phyloP scores from a whole-genome alignment of 768 basidiomycete genomes.

The Rhizopogon vesiculosus region DNA sequence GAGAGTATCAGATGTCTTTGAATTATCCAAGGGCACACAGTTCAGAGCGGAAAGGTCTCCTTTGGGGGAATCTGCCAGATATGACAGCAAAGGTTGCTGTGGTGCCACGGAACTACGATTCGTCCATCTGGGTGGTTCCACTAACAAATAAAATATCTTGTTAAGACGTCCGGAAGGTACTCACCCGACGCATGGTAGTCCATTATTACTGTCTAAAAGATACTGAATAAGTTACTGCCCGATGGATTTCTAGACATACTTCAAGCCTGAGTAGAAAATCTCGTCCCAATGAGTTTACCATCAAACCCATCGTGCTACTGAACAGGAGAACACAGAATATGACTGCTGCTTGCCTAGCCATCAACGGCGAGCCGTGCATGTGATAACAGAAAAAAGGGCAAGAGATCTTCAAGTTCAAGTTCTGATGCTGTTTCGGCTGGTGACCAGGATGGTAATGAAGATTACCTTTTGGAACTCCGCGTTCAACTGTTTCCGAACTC shows the following conservation, averaged over 20 bases:
- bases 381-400: neutral
- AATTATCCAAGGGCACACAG: neutral
- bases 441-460: neutral
- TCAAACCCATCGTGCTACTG: neutral
- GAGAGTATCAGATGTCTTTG: neutral
- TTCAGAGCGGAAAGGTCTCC: neutral
- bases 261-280: neutral
- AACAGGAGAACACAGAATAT: neutral
- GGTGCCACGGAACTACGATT: neutral
- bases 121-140: neutral
- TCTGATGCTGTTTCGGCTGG: neutral
- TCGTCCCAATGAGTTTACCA: neutral
- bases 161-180: neutral
- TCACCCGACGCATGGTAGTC: neutral
- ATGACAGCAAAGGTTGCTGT: neutral
- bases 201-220: neutral
- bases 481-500: neutral
- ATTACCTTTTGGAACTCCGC: neutral
- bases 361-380: neutral
- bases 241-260: neutral
- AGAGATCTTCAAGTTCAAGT: neutral
- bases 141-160: neutral
- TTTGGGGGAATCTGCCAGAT: neutral
- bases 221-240: neutral
- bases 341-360: too few species aligned